Conservation (phyloP, 225 moss, liverwort and hornwort species). For the Lunularia cruciata region DNA sequence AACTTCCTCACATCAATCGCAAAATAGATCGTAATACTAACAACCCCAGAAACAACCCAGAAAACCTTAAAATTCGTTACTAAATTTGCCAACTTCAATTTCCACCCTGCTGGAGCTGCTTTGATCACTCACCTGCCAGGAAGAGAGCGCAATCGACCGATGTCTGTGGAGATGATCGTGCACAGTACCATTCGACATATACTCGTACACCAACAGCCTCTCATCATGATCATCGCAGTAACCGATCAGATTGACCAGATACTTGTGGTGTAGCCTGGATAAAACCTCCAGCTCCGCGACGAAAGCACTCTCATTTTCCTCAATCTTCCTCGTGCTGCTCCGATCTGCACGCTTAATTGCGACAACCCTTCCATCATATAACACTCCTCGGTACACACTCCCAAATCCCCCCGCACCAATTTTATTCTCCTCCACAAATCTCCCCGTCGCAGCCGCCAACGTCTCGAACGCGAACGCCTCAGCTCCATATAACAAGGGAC, state of each 20-base stretch:
- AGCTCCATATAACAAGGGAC: background rate
- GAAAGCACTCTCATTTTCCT: conserved; percentile 20
- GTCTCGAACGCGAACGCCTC: conserved; percentile 23
- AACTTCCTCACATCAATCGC: too few relatives aligned
- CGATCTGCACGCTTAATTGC: conserved; percentile 36
- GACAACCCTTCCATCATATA: conserved; percentile 34
- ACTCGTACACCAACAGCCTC: conserved; percentile 20
- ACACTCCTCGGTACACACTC: conserved; percentile 28
- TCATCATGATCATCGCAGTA: conserved; percentile 14
- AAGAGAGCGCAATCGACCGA: conserved; percentile 1
- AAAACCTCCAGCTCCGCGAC: conserved; percentile 21
- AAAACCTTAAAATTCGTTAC: too few relatives aligned
- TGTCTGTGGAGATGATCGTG: conserved; percentile 22
- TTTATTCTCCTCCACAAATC: conserved; percentile 30
- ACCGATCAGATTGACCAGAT: conserved; percentile 27
- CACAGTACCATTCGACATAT: conserved; percentile 25
- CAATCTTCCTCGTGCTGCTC: conserved; percentile 5
- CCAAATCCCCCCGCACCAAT: conserved; percentile 35
- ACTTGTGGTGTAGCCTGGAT: conserved; percentile 19
- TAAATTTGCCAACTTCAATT: too few relatives aligned
- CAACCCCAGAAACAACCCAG: too few relatives aligned
- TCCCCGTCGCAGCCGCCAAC: conserved; percentile 14
- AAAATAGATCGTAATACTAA: too few relatives aligned
- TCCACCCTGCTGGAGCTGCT: too few relatives aligned
- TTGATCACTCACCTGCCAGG: conserved; percentile 16